Conservation (phyloP, 805 yeast species). For the Candida odintsovae region DNA sequence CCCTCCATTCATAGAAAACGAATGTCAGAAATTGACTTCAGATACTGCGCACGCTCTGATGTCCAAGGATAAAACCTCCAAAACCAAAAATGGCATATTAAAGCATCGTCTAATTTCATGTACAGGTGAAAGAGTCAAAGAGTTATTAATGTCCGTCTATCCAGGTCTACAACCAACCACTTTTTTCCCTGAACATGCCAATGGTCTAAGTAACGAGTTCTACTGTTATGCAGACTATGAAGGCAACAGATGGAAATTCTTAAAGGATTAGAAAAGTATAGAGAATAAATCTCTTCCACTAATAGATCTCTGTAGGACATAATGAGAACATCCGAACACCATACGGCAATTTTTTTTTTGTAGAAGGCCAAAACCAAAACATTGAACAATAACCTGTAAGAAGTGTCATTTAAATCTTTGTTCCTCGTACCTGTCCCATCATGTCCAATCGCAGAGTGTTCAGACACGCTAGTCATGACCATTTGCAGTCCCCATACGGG, state of each 20-base stretch:
- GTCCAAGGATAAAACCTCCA: slow-evolving; percentile 28
- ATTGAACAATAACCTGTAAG: background rate
- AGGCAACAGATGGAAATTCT: slow-evolving; percentile 51
- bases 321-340: slow-evolving; percentile 1
- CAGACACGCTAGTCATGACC: slow-evolving; percentile 8
- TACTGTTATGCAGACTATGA: slow-evolving; percentile 79
- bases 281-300: background rate
- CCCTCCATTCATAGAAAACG: slow-evolving; percentile 81
- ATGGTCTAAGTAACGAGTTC: slow-evolving; percentile 84
- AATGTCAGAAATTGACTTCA: slow-evolving; percentile 71
- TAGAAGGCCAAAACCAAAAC: background rate
- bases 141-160: slow-evolving; percentile 53
- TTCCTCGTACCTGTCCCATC: slow-evolving; percentile 7
- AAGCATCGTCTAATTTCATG: slow-evolving; percentile 59
- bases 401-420: background rate
- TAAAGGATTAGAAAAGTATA: background rate
- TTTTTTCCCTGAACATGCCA: slow-evolving; percentile 74
- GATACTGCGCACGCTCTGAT: slow-evolving; percentile 58
- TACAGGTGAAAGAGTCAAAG: slow-evolving; percentile 86
- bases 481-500: slow-evolving; percentile 17
- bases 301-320: background rate
- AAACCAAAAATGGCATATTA: slow-evolving; percentile 34
- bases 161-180: slow-evolving; percentile 60
- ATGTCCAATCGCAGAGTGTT: slow-evolving; percentile 2
- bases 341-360: background rate